Conservation (phyloP, 2,329 filamentous ascomycete genomes). For the Venturia nashicola region DNA sequence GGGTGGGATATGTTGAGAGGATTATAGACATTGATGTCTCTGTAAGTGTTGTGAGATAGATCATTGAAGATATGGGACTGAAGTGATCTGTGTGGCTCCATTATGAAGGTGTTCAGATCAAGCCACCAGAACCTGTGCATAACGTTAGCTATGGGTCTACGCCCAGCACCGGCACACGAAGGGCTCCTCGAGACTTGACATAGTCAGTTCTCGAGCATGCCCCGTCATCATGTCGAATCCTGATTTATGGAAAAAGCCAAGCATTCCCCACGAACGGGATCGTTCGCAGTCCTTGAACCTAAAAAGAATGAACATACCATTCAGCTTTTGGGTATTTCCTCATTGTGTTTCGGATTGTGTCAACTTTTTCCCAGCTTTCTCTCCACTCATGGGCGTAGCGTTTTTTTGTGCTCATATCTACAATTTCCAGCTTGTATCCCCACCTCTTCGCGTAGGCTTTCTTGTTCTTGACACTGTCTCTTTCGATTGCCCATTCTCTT, state of each 20-base stretch:
- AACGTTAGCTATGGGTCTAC: not conserved
- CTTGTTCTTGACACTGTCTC: constrained; percentile 94
- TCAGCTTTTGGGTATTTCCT: constrained; percentile 91
- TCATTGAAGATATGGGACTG: constrained; percentile 83
- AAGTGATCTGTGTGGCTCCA: constrained; percentile 86
- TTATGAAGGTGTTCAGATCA: constrained; percentile 93
- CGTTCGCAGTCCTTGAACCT: not conserved
- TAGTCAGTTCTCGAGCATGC: not conserved
- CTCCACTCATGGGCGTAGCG: constrained; percentile 98
- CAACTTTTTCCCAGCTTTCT: constrained; percentile 98
- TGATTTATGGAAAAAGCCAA: not conserved
- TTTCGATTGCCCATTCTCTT: constrained; percentile 93
- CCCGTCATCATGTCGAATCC: not conserved
- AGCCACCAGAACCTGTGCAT: constrained; percentile 93
- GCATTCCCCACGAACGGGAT: not conserved
- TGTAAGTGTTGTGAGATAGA: constrained; percentile 63
- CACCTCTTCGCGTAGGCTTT: constrained; percentile 73
- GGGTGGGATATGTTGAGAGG: constrained; percentile 89
- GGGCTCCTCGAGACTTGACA: not conserved
- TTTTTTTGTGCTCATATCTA: constrained; percentile 98
- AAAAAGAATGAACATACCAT: constrained; percentile 52
- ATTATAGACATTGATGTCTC: constrained; percentile 94
- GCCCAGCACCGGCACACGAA: not conserved
- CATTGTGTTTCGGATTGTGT: constrained; percentile 78
- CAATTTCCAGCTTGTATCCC: constrained; percentile 93